Base-by-base conservation (phyloP, 148 eudicot genomes). In the Dysphania ambrosioides region DNA sequence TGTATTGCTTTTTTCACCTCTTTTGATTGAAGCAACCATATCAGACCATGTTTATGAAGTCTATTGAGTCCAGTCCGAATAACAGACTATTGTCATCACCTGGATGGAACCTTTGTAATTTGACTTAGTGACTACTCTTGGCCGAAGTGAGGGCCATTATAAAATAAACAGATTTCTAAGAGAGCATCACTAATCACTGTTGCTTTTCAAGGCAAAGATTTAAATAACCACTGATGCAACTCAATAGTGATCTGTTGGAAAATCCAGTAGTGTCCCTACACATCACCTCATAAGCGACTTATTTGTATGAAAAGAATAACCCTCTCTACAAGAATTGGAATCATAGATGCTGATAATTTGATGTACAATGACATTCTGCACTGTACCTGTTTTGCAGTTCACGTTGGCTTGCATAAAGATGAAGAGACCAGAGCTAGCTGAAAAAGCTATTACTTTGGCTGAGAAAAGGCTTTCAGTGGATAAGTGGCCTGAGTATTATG, bases 401-500 rank as follows among this genome's bases (percentile, higher is more conserved):
- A 91, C 97, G 18, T 78, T 93, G 62, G 98, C 97, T 59, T 93
- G 98, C 84, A 87, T 89, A 59, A 93, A 91, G 87, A 88, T 93
- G 98, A 85, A 75, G 75, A 86, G 81, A 73, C 92, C 91, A 53
- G 93, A 89, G 56, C 77, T 93, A 58, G 98, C 98, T 29, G 70
- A 79, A 76, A 89, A 88, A 60, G 98, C 97, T 5, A 49, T 89
- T 15, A 82, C 76, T 70, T 74, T 93, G 78, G 98, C 93, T 4
- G 98, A 93, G 74, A 83, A 85, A 83, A 82, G 89, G 81, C 98
- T 93, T 53, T 78, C 88, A 4, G 71, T 30, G 19, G 98, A 93
- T 76, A 75, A 75, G 19, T 93, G 98, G 97, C 98, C 98, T 26
- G 98, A 93, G 86, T 89, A 93, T 61, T 93, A 93, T 70, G 95